These are phyloP conservation scores for Zymoseptoria brevis DNA, from an alignment of 2,329 filamentous ascomycete genomes.

Conservation along the genomic window DNA sequence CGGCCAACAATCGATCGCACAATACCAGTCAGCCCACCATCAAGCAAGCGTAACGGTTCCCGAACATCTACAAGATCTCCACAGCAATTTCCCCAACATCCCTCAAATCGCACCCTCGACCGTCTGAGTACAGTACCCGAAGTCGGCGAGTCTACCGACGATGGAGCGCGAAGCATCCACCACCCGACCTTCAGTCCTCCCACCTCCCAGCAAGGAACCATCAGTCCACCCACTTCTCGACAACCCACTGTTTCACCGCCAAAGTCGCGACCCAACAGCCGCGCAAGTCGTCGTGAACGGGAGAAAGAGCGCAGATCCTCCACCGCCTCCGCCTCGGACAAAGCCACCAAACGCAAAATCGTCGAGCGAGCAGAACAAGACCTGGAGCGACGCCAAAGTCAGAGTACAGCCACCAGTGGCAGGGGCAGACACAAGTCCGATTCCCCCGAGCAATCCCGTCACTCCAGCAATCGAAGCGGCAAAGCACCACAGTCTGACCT, in stretches of 20 bases:
- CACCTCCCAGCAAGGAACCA: constrained; percentile 1
- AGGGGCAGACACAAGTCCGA: background rate
- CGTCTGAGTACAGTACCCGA: constrained; percentile 28
- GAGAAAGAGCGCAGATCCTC: constrained; percentile 14
- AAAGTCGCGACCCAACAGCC: constrained; percentile 22
- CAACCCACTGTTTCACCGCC: constrained; percentile 14
- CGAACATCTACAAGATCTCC: background rate
- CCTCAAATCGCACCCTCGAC: constrained; percentile 21
- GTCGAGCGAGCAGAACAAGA: constrained; percentile 26
- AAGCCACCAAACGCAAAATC: constrained; percentile 27
- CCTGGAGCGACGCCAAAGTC: constrained; percentile 17
- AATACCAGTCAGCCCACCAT: constrained; percentile 24
- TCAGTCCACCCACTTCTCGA: constrained; percentile 4
- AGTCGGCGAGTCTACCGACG: constrained; percentile 16
- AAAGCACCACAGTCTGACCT: background rate
- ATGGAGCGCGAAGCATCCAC: constrained; percentile 11
- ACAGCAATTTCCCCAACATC: constrained; percentile 5
- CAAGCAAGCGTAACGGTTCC: constrained; percentile 1
- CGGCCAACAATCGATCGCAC: constrained; percentile 23
- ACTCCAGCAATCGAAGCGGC: constrained; percentile 3
- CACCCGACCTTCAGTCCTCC: constrained; percentile 1
- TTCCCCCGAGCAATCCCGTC: background rate
- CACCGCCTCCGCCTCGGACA: constrained; percentile 21
- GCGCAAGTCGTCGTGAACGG: constrained; percentile 12
- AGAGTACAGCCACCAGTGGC: constrained; percentile 8